phyloP scores from a whole-genome alignment of 176 grass and related monocot genomes.

The Raddia guianensis region DNA sequence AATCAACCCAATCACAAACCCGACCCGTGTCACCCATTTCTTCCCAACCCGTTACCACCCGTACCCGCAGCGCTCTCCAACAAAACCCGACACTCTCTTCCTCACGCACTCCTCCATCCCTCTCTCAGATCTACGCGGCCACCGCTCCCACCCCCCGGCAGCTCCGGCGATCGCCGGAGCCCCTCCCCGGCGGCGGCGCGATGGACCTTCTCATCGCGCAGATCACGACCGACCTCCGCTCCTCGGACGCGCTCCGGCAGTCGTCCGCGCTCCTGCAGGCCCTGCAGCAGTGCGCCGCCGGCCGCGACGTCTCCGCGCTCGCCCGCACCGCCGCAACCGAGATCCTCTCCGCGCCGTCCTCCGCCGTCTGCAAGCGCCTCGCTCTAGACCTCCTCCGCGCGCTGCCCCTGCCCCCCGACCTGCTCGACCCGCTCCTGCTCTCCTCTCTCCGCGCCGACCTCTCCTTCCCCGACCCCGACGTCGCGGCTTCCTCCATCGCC shows the following conservation, averaged over 20 bases:
- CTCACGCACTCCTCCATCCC: not conserved
- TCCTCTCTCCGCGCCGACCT: slow-evolving; percentile 83
- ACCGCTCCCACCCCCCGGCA: slow-evolving; percentile 22
- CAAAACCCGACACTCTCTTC: slow-evolving; percentile 16
- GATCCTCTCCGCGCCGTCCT: slow-evolving; percentile 78
- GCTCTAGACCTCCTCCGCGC: slow-evolving; percentile 89
- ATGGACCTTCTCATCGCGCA: slow-evolving; percentile 95
- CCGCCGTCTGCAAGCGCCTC: slow-evolving; percentile 90
- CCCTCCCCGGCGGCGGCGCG: not conserved
- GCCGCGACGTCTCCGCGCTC: slow-evolving; percentile 87
- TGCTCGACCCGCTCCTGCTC: slow-evolving; percentile 75
- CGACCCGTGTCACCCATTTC: too few relatives aligned
- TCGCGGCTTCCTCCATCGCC: slow-evolving; percentile 81
- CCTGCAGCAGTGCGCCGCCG: slow-evolving; percentile 87
- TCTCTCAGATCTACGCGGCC: slow-evolving; percentile 41
- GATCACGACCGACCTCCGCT: slow-evolving; percentile 84
- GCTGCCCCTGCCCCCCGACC: slow-evolving; percentile 70
- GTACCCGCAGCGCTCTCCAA: not conserved
- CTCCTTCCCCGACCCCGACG: slow-evolving; percentile 89
- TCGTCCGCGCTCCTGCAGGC: slow-evolving; percentile 82
- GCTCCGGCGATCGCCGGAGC: slow-evolving; percentile 53
- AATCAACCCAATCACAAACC: too few relatives aligned
- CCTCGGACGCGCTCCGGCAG: slow-evolving; percentile 89
- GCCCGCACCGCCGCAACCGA: slow-evolving; percentile 72
- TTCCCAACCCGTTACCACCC: too few relatives aligned